phyloP scores from a whole-genome alignment of 2,329 filamentous ascomycete genomes.

The Venturiaceae sp. region DNA sequence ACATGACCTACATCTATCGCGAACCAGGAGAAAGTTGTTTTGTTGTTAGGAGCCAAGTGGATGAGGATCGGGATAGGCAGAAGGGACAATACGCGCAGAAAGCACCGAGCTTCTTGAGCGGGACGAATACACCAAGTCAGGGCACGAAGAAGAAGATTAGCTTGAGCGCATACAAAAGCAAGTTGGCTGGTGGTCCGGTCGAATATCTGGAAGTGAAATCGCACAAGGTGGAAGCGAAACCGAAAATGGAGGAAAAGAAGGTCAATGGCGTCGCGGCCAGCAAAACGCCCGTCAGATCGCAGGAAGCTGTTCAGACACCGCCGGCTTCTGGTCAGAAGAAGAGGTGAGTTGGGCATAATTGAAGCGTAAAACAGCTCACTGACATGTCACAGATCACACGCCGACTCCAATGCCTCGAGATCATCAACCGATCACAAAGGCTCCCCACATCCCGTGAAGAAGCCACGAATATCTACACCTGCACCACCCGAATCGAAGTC shows the following conservation, averaged over 20 bases:
- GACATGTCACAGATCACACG: neutral
- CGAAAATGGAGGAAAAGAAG: neutral
- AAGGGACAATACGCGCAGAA: constrained; percentile 27
- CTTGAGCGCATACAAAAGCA: constrained; percentile 51
- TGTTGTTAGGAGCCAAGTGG: constrained; percentile 41
- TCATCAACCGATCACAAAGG: constrained; percentile 11
- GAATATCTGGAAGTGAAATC: constrained; percentile 17
- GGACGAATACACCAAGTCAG: constrained; percentile 29
- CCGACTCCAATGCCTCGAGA: neutral
- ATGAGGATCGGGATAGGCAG: constrained; percentile 41
- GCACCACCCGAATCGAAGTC: constrained; percentile 20
- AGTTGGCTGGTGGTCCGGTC: constrained; percentile 31
- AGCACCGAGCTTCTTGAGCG: constrained; percentile 21
- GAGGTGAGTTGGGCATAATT: neutral
- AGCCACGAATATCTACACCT: constrained; percentile 29
- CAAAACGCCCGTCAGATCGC: neutral
- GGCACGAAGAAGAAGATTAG: constrained; percentile 52
- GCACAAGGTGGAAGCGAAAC: constrained; percentile 14
- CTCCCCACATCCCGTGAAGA: constrained; percentile 25
- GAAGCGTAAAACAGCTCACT: neutral
- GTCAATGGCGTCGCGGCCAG: neutral
- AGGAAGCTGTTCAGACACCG: neutral
- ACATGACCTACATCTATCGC: constrained; percentile 52
- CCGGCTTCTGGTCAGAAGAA: neutral
- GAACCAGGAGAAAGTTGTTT: constrained; percentile 42